Base-by-base conservation (phyloP, 2,329 filamentous ascomycete genomes). In the Cordyceps fumosorosea region DNA sequence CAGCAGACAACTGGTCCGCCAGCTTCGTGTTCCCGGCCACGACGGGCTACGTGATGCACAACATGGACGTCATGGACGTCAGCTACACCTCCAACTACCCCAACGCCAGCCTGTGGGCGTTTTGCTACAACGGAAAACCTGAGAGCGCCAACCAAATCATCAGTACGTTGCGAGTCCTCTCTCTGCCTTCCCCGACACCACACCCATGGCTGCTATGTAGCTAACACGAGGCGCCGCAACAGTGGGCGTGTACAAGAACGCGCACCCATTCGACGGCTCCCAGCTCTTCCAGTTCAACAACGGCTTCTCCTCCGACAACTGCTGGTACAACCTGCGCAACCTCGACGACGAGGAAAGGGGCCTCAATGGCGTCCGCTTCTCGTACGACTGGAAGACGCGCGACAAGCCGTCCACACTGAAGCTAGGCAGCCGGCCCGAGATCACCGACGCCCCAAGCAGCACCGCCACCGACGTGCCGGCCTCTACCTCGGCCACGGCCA, bases 41-140 rank as follows among this genome's bases (percentile, higher is more conserved):
- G 34, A 55, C 52, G 8, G 52, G 52, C 52, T 55, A 55, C 37
- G 52, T 55, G n/a, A 55, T 55, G 52, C 52, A 55, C 34, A 55
- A 44, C 37, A 18, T 55, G 52, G 52, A 55, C 37, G 52, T 55
- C 34, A 55, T 55, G 52, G 47, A 53, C 7, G 42, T 56, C n/a
- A 56, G 54, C 42, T 48, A 37, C 26, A 37, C 47, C 12, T 56
- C 42, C 18, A 48, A 56, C 42, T 48, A 37, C 29, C 20, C 42
- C 26, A 24, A 56, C 18, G 42, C 54, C 10, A 47, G 54, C 12
- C 24, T 47, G n/a, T 56, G 54, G 54, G n/a, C 26, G 16, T 56
- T 56, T 12, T 56, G 54, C 42, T 48, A 48, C 42, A 56, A 48
- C 14, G 54, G 54, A 11, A 48, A 24, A 12, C 26, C 10, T 0